Evolutionary conservation across 2,329 filamentous ascomycete species (phyloP).

Genomic region (Hypoxylon sp.): DNA sequence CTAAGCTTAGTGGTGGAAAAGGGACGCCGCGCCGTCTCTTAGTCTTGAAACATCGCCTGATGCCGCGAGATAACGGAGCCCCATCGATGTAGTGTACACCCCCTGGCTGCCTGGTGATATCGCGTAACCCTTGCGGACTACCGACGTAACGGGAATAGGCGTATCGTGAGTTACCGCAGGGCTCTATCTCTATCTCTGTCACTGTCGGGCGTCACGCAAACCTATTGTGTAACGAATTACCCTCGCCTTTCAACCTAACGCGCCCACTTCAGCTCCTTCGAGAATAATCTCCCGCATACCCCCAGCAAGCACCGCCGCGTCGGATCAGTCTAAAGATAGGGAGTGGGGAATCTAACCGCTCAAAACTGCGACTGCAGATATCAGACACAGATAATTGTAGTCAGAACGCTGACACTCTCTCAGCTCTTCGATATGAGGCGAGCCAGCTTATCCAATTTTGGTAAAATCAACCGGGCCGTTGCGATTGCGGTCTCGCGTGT

Average conservation of each 20-base stretch:
- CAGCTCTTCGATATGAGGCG: slow-evolving; percentile 1
- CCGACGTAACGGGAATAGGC: slow-evolving; percentile 4
- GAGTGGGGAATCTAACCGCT: slow-evolving; percentile 11
- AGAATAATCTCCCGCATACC: slow-evolving; percentile 5
- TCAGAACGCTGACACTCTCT: slow-evolving; percentile 5
- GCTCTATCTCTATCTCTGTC: slow-evolving; percentile 12
- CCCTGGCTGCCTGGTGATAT: not conserved
- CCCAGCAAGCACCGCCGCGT: slow-evolving; percentile 18
- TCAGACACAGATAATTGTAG: not conserved
- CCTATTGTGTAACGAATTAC: slow-evolving; percentile 26
- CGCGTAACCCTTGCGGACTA: slow-evolving; percentile 10
- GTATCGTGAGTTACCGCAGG: slow-evolving; percentile 10
- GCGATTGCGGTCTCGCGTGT: not conserved
- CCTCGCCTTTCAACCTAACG: not conserved
- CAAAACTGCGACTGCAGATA: slow-evolving; percentile 3
- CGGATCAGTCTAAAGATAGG: slow-evolving; percentile 3
- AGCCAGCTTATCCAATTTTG: not conserved
- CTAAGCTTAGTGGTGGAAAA: not conserved
- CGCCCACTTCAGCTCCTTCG: slow-evolving; percentile 20
- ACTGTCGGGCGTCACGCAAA: no score
- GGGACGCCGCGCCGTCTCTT: not conserved
- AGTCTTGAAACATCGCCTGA: not conserved
- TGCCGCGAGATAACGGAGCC: slow-evolving; percentile 11
- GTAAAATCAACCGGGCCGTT: not conserved
- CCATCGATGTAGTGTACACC: not conserved